Evolutionary conservation across 768 basidiomycete species (phyloP), one percentile per base, ranked within the genome.

Genomic region (Amanita inopinata): DNA sequence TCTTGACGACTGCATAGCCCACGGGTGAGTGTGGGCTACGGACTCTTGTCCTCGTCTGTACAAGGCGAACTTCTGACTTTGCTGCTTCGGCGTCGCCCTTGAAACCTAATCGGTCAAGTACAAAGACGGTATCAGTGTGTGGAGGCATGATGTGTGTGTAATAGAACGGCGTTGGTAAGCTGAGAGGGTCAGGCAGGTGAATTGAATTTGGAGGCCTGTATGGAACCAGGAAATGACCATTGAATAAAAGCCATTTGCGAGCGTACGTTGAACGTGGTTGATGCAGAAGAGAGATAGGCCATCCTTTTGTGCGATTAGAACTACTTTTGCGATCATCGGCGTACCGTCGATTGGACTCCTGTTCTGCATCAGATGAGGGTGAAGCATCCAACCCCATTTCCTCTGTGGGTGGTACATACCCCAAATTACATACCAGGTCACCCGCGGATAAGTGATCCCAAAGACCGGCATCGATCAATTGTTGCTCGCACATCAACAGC

Each of bases 341-440:
- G n/a, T 22, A 24, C 5, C 23, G 37, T 3, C 11, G 39, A 3
- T 19, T 27, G 14, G 24, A 12, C 4, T n/a, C 25, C 14, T 25
- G 14, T 23, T 32, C 17, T 34, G 38, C 32, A 33, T 48, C 23
- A n/a, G 38, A 35, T 40, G 39, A 40, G 18, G 42, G 43, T 11
- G 40, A 17, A 17, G 20, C 24, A 24, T 27, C 48, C 17, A 38
- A 39, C 11, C 45, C 45, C n/a, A 33, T 33, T 15, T 45, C 46
- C 14, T 43, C 43, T 14, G 36, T 48, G 38, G 45, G 62, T 1
- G 82, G 83, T 11, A 90, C 66, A 52, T 78, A 87, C 4, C 87
- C 87, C 34, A 90, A 68, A 58, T 90, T 90, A 54, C 80, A 86
- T 15, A 90, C 69, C 27, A 88, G 60, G 51, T 90, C 87, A 0